Conservation (phyloP, 441 rosid species). For the Macaranga tanarius region DNA sequence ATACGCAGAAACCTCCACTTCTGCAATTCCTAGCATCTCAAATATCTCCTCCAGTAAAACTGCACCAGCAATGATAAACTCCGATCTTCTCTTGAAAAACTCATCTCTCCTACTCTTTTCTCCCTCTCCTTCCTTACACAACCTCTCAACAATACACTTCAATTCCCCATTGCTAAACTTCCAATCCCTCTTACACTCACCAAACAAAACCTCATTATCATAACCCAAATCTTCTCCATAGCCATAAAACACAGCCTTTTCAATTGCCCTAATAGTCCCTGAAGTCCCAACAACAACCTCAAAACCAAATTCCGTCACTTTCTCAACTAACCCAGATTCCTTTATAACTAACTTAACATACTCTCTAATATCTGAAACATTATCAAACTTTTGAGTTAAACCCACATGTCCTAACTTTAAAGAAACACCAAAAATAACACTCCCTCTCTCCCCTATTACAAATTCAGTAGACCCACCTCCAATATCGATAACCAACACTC, state of each 20-base stretch:
- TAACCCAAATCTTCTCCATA: conserved; percentile 32
- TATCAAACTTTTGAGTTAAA: conserved; percentile 45
- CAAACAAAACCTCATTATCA: conserved; percentile 23
- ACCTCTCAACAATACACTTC: conserved; percentile 40
- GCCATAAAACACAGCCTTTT: conserved; percentile 53
- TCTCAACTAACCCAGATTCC: conserved; percentile 47
- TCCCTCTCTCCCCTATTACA: conserved; percentile 53
- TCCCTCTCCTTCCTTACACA: conserved; percentile 46
- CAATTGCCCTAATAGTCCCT: conserved; percentile 58
- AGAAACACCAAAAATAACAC: conserved; percentile 43
- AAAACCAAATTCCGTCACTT: conserved; percentile 44
- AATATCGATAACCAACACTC: conserved; percentile 52
- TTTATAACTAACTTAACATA: conserved; percentile 36
- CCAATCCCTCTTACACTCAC: conserved; percentile 56
- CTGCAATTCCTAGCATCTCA: conserved; percentile 49
- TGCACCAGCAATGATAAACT: conserved; percentile 67
- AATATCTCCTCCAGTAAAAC: conserved; percentile 67
- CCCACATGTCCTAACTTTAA: conserved; percentile 65
- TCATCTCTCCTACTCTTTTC: conserved; percentile 43
- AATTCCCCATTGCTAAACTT: conserved; percentile 48
- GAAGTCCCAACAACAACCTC: conserved; percentile 64
- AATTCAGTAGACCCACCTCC: conserved; percentile 85
- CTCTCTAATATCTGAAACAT: conserved; percentile 41
- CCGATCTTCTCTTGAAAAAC: conserved; percentile 56
- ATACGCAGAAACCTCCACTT: conserved; percentile 69